phyloP scores from a whole-genome alignment of 2,329 filamentous ascomycete genomes.

The Myriosclerotinia curreyana region DNA sequence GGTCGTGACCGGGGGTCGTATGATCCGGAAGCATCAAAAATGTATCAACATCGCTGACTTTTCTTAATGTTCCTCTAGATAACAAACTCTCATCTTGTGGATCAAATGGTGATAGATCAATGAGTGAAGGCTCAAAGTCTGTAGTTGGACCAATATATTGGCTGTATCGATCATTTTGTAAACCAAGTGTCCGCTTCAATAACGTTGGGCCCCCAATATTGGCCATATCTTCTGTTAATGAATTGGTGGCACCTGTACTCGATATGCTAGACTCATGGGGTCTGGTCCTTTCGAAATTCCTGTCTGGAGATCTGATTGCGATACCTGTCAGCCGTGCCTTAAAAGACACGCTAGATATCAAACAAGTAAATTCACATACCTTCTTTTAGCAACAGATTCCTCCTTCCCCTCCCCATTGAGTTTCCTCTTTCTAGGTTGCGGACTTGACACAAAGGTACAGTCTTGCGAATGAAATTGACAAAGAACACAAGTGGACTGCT shows the following conservation, averaged over 20 bases:
- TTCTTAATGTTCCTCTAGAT: conserved; percentile 65
- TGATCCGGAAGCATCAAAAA: conserved; percentile 78
- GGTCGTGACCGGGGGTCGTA: conserved; percentile 68
- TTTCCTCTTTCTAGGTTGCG: conserved; percentile 77
- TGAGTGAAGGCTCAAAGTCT: conserved; percentile 78
- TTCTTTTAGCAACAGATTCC: conserved; percentile 63
- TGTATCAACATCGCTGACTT: conserved; percentile 73
- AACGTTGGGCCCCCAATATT: conserved; percentile 65
- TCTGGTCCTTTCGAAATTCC: conserved; percentile 53
- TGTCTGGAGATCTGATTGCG: conserved; percentile 53
- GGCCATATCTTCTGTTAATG: conserved; percentile 67
- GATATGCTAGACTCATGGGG: conserved; percentile 58
- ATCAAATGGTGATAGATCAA: conserved; percentile 77
- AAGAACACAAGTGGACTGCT: conserved; percentile 67
- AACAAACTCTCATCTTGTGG: conserved; percentile 76
- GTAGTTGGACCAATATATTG: conserved; percentile 82
- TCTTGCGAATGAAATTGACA: conserved; percentile 76
- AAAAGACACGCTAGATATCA: background rate
- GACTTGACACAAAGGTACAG: conserved; percentile 75
- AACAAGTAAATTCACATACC: conserved; percentile 47
- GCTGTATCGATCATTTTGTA: conserved; percentile 75
- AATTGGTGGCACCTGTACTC: conserved; percentile 59
- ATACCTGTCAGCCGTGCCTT: conserved; percentile 27
- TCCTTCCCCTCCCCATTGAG: conserved; percentile 56
- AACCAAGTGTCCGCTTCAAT: conserved; percentile 67